Base-by-base conservation (phyloP, 208 protist genomes). In the Blechomonas ayalai region DNA sequence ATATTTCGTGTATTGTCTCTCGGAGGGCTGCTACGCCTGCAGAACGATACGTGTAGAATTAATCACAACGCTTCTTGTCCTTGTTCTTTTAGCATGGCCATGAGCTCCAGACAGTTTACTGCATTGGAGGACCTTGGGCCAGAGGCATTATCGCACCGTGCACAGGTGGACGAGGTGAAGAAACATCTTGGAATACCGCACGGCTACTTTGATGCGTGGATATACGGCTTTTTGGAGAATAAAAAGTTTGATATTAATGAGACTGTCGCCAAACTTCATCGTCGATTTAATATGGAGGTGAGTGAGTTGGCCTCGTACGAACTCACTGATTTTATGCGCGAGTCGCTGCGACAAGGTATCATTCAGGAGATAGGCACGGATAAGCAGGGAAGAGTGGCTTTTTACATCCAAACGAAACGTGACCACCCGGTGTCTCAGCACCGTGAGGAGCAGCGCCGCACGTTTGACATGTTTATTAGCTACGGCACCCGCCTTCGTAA, bases 151-250 rank as follows among this genome's bases (percentile, higher is more conserved):
- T 59, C 71, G 0, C 68, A 82, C 59, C 70, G 55, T n/a, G 27
- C 57, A 2, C 59, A 84, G 45, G 50, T 91, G 12, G 75, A 87
- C 15, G 68, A 78, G 45, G 63, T 91, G 39, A 82, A 81, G 50
- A 35, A 39, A 8, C 60, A 67, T 27, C 39, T 91, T 20, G 66
- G 63, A 40, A 81, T 91, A 34, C 34, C 31, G 13, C 72, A 85
- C 64, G 52, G 67, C 41, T 75, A 86, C 45, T 86, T 88, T 23
- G 74, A 84, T 16, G 62, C 63, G 35, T 89, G 80, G 75, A 60
- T 89, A 0, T 89, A 89, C 44, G 64, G 72, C 7, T 89, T 89
- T 31, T 52, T 89, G 6, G 74, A 84, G 44, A 89, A 89, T 47
- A 89, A 89, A 37, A 81, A 89, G 33, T 89, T 82, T 31, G 48